Conservation (phyloP, 306 rosid species). For the Corylus americana region DNA sequence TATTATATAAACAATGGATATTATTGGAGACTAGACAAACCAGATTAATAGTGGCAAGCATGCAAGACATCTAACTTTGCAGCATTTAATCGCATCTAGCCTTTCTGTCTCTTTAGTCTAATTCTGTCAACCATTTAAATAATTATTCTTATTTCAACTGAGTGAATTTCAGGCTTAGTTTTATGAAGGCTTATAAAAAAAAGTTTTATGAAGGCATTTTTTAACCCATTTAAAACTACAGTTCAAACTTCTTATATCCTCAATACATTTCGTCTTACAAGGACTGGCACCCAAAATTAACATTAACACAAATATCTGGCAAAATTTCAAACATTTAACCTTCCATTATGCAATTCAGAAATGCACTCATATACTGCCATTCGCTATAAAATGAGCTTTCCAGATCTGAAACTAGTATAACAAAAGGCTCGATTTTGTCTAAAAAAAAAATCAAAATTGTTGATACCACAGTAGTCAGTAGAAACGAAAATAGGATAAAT, state of each 20-base stretch:
- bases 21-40: no score
- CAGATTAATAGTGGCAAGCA: neutral
- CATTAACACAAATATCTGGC: neutral
- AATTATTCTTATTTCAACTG: neutral
- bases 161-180: neutral
- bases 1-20: neutral
- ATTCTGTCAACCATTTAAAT: neutral
- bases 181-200: neutral
- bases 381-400: neutral
- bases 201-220: neutral
- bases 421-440: neutral
- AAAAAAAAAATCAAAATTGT: neutral
- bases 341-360: neutral
- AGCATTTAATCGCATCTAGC: neutral
- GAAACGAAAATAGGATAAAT: neutral
- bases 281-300: neutral
- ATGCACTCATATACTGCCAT: neutral
- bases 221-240: neutral
- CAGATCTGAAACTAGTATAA: neutral
- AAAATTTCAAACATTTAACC: constrained; percentile 8
- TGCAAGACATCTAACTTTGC: neutral
- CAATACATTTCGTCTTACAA: neutral
- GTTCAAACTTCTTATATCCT: neutral
- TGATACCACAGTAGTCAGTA: neutral
- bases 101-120: neutral